A percentile compares a stretch with the other conserved stretches of the same genome.
Evolutionary conservation across 2,329 filamentous ascomycete genomes (phyloP).

Genomic region (Drechmeria coniospora): DNA sequence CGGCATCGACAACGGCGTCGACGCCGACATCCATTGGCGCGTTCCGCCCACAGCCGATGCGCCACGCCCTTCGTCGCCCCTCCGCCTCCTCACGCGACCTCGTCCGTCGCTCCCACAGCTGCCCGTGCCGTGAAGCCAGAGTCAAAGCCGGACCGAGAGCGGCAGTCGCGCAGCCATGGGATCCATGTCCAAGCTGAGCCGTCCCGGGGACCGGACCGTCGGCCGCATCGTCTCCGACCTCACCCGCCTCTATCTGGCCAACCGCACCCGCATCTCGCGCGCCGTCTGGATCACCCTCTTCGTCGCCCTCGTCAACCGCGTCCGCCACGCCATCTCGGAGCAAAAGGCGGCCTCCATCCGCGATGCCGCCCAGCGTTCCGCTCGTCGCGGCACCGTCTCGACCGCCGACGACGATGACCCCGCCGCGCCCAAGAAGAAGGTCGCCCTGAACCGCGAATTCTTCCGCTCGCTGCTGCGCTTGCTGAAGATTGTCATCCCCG

Average conservation of each 20-base stretch:
- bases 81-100: no score
- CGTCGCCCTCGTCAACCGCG: constrained; percentile 66
- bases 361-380: constrained; percentile 41
- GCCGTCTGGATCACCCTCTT: constrained; percentile 72
- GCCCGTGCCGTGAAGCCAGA: no score
- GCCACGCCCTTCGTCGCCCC: no score
- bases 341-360: constrained; percentile 72
- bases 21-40: no score
- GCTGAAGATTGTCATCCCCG: constrained; percentile 75
- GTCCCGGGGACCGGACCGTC: constrained; percentile 46
- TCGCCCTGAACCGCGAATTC: constrained; percentile 80
- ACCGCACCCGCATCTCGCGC: constrained; percentile 71
- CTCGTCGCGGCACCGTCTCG: constrained; percentile 33
- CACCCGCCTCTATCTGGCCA: constrained; percentile 56
- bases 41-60: no score
- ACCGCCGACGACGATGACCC: constrained; percentile 13
- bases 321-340: constrained; percentile 81
- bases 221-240: constrained; percentile 50
- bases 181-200: constrained; percentile 55
- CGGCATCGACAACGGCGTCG: no score
- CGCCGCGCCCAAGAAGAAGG: constrained; percentile 50
- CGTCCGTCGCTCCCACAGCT: background rate
- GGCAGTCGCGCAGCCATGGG: constrained; percentile 38
- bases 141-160: no score
- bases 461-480: constrained; percentile 61